Conservation (phyloP, 192 early-diverging fungal species). For the Umbelopsis sp. region DNA sequence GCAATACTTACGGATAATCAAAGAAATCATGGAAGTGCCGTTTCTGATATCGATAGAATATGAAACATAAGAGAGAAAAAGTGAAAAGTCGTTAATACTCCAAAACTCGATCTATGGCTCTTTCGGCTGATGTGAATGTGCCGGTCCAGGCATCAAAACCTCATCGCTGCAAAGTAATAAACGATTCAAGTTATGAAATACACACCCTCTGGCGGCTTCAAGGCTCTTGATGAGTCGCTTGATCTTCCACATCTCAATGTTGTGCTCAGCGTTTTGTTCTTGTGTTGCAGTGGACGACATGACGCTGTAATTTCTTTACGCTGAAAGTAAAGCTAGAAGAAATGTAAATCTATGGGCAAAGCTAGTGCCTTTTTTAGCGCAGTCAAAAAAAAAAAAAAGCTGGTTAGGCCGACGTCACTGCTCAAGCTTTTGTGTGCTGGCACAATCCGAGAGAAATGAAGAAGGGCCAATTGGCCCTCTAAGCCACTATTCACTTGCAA, state of each 20-base stretch:
- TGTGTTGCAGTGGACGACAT: constrained; percentile 30
- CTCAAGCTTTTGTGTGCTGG: neutral
- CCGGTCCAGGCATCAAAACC: neutral
- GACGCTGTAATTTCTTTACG: constrained; percentile 12
- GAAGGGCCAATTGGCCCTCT: neutral
- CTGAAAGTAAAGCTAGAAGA: constrained; percentile 1
- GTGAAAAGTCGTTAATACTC: neutral
- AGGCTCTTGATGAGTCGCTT: constrained; percentile 98
- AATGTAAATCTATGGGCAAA: constrained; percentile 5
- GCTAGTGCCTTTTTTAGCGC: constrained; percentile 13
- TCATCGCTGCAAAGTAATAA: no score
- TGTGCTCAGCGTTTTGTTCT: constrained; percentile 70
- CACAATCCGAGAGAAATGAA: no score
- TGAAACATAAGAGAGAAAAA: constrained; percentile 2
- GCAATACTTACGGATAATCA: constrained; percentile 79
- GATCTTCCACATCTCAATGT: constrained; percentile 97
- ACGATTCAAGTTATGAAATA: no score
- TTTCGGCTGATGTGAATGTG: neutral
- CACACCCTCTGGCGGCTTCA: constrained; percentile 84
- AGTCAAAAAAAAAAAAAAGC: constrained; percentile 24
- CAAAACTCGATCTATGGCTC: neutral
- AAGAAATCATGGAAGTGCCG: constrained; percentile 99
- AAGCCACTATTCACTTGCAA: neutral
- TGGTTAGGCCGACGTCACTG: constrained; percentile 15
- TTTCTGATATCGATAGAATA: constrained; percentile 53